Percentiles rank a stretch among this genome's conserved stretches.
These are phyloP conservation scores for Mercurialis annua DNA, from an alignment of 345 rosid genomes.

Conservation along the genomic window DNA sequence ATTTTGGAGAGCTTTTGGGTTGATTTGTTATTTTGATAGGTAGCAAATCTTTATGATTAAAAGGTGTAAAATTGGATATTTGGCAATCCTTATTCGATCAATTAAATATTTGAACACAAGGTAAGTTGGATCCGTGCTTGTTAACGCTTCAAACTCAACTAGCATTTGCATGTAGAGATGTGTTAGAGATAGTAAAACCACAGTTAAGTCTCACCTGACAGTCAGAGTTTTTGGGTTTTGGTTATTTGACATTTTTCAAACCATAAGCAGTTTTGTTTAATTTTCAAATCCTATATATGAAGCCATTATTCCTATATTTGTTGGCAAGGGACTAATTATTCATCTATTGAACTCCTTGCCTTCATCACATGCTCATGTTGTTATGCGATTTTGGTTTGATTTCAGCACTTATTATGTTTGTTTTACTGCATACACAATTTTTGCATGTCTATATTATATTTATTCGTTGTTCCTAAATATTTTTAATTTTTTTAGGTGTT, in stretches of 20 bases:
- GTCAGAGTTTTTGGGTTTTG: no score
- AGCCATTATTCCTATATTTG: background rate
- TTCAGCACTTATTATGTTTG: background rate
- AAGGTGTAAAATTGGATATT: no score
- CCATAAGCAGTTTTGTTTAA: background rate
- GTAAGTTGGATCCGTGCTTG: no score
- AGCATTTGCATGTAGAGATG: no score
- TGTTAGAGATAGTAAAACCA: no score
- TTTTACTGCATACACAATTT: background rate
- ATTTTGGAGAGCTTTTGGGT: no score
- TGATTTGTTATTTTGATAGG: no score
- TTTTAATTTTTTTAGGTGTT: conserved; percentile 33
- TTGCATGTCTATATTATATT: background rate
- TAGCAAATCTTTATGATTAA: no score
- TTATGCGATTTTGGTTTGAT: background rate
- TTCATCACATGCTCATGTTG: background rate
- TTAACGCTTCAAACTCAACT: no score
- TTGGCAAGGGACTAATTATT: background rate
- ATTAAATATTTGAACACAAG: no score
- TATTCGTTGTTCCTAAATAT: background rate
- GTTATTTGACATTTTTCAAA: background rate
- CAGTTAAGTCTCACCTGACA: no score
- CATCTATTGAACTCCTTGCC: background rate
- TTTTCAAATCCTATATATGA: background rate
- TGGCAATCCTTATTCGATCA: no score